Evolutionary conservation across 2,329 filamentous ascomycete species (phyloP).

Genomic region (Cladosporium colombiae): DNA sequence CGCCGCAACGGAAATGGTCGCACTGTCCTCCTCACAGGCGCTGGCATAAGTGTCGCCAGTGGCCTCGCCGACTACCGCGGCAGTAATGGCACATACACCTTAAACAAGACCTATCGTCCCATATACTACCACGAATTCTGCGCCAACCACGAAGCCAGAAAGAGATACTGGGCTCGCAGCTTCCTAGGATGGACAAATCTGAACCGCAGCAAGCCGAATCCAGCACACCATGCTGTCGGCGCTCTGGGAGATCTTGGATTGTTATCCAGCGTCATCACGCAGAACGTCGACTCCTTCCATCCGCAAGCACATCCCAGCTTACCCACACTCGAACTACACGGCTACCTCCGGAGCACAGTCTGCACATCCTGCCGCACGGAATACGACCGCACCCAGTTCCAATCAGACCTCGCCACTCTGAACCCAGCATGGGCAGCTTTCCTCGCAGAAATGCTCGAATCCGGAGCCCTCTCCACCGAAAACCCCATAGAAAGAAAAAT

Average conservation of each 20-base stretch:
- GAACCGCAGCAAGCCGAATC: slow-evolving; percentile 75
- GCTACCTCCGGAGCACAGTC: slow-evolving; percentile 77
- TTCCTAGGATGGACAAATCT: slow-evolving; percentile 91
- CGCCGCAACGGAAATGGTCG: slow-evolving; percentile 54
- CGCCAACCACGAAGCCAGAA: slow-evolving; percentile 75
- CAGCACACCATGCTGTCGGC: slow-evolving; percentile 73
- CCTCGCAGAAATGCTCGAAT: slow-evolving; percentile 68
- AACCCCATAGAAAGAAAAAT: slow-evolving; percentile 68
- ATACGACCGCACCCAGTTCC: slow-evolving; percentile 72
- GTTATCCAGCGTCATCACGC: slow-evolving; percentile 78
- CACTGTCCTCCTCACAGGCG: slow-evolving; percentile 72
- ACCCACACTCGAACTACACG: slow-evolving; percentile 83
- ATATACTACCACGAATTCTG: slow-evolving; percentile 94
- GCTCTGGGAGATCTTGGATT: slow-evolving; percentile 71
- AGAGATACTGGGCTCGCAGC: slow-evolving; percentile 93
- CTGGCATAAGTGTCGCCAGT: slow-evolving; percentile 89
- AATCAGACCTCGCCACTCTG: slow-evolving; percentile 70
- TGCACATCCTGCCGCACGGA: slow-evolving; percentile 78
- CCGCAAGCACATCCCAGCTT: slow-evolving; percentile 70
- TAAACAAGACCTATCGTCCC: slow-evolving; percentile 86
- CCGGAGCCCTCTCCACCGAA: slow-evolving; percentile 76
- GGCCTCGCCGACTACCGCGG: slow-evolving; percentile 93
- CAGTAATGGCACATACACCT: slow-evolving; percentile 83
- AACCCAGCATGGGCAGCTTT: slow-evolving; percentile 87
- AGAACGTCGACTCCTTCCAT: slow-evolving; percentile 98